Evolutionary conservation across 306 rosid genomes (phyloP), one percentile per base, ranked within the genome.

Genomic region (Lathyrus tuberosus): DNA sequence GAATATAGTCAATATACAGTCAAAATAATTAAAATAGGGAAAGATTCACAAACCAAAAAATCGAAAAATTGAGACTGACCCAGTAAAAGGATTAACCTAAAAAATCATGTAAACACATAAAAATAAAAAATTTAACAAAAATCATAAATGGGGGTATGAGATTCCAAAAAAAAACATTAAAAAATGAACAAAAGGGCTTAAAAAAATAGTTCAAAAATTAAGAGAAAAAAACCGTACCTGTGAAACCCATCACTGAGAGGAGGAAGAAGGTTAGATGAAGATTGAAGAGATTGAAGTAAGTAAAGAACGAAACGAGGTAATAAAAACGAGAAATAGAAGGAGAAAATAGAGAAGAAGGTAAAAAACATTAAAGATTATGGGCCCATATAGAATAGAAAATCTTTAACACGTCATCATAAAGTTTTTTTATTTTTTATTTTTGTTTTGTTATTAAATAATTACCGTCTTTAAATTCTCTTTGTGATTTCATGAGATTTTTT

Each of bases 381-480:
- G 71, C 62, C 62, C 67, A 62, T 67, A 51, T 68, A 51, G 73
- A 48, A 70, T 68, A 51, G 78, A 73, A 76, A 82, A 76, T 84
- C 80, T 67, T 71, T 43, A 13, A 37, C 65, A 80, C 85, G 84
- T 82, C 89, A 74, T 80, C 58, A 58, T 62, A 65, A 35, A 17
- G 48, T 73, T 60, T 17, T 58, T 58, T 71, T 14, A 8, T 56
- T 9, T 40, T 70, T 70, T 24, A n/a, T 13, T 61, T 20, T 14
- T 22, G 37, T 52, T 35, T 30, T 18, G 20, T 10, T 53, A 10
- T 44, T 38, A 44, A 59, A 14, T 41, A 2, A 4, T 28, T 57
- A 26, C 43, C 20, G 28, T 70, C 9, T 7, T 1, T 56, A 24
- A 54, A 51, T 13, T 2, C 24, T 58, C 1, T 58, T 0, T 3